Percentiles rank a stretch among this genome's conserved stretches.
Conservation (phyloP, 768 basidiomycete species). For the Pleurotus pulmonarius region DNA sequence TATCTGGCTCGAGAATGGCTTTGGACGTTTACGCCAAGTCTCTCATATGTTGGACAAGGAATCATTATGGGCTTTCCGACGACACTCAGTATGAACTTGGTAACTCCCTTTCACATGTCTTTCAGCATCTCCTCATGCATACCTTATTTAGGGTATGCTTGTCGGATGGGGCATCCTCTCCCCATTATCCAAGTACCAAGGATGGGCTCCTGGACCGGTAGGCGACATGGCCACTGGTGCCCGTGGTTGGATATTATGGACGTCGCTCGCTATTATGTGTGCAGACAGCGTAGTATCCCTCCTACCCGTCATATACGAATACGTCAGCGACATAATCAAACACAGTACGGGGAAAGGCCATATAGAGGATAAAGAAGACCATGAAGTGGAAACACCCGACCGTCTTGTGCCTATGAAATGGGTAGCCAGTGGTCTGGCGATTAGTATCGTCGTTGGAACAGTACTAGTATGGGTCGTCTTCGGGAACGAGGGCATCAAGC, state of each 20-base stretch:
- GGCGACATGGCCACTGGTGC: conserved; percentile 84
- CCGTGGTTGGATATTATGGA: conserved; percentile 98
- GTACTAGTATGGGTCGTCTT: conserved; percentile 86
- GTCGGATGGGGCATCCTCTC: conserved; percentile 95
- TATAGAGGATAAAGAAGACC: conserved; percentile 31
- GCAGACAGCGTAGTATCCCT: conserved; percentile 87
- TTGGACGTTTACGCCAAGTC: conserved; percentile 90
- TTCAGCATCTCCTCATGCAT: conserved; percentile 4
- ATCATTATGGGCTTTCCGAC: conserved; percentile 99
- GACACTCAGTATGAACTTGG: conserved; percentile 89
- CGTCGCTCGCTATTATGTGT: conserved; percentile 93
- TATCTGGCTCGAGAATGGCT: conserved; percentile 86
- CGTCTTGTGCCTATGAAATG: conserved; percentile 78
- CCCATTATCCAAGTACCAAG: conserved; percentile 73
- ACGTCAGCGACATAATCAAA: conserved; percentile 30
- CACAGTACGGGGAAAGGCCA: conserved; percentile 20
- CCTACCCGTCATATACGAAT: conserved; percentile 65
- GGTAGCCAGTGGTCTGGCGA: conserved; percentile 66
- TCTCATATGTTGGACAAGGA: conserved; percentile 92
- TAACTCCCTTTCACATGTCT: conserved; percentile 26
- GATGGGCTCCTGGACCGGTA: conserved; percentile 94
- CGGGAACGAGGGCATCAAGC: conserved; percentile 86
- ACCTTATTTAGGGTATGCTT: conserved; percentile 75
- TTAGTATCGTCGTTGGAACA: conserved; percentile 67
- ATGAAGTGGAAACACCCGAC: conserved; percentile 74